Evolutionary conservation across 768 basidiomycete species (phyloP), one percentile per base, ranked within the genome.

Genomic region (Psilocybe subaeruginosa): DNA sequence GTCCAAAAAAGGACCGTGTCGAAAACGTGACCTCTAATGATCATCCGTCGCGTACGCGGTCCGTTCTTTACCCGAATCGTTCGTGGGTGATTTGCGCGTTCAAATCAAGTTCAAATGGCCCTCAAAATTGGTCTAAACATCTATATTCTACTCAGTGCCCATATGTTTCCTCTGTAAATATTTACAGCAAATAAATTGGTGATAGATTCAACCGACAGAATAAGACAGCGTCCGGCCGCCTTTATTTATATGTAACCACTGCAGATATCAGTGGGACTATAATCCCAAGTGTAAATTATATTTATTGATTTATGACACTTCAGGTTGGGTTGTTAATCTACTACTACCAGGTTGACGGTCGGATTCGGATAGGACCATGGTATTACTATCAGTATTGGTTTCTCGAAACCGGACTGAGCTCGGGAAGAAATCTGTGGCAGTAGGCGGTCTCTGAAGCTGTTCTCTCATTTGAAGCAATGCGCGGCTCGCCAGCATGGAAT

Each of bases 21-120:
- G 47, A 49, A 47, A 49, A 49, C 47, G 47, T 49, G 47, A 49
- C 47, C 47, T 23, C 8, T 49, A 23, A 49, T 49, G 47, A 49
- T 49, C 47, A 19, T 30, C 47, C 47, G 46, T 49, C 47, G 47
- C 47, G 47, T 49, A 23, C 17, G 7, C 27, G 47, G 27, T 23
- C 47, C 17, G 47, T 49, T 8, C 41, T 43, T 16, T 43, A 43
- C n/a, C 41, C 41, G 41, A n/a, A 43, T 23, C 23, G 41, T 43
- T 43, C 5, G 41, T n/a, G 41, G 14, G 23, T 23, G 23, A 39
- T 39, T 39, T 14, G 37, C 8, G 37, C 37, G 14, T 8, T 39
- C 37, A 8, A 8, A 14, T 14, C 8, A 8, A 8, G 37, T 14
- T 8, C 14, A 39, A 39, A 39, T 8, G 14, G 37, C 37, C 37